Conservation (phyloP, 2,329 filamentous ascomycete genomes). For the Blastomyces gilchristii region DNA sequence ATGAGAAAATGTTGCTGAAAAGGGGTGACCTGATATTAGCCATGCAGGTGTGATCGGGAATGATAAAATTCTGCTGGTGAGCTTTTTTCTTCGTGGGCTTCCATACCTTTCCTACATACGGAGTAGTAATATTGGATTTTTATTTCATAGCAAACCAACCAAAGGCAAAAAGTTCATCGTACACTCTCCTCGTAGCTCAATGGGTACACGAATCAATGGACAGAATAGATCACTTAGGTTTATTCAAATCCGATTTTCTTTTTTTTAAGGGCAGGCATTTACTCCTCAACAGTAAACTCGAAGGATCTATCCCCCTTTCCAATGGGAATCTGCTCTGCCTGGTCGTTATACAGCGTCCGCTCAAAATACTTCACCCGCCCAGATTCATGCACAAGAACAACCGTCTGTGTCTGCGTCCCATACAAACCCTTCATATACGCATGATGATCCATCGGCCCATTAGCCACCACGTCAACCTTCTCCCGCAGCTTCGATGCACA, state of each 20-base stretch:
- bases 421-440: constrained; percentile 43
- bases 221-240: too few relatives aligned
- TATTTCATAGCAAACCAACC: background rate
- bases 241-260: too few relatives aligned
- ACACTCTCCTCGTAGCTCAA: background rate
- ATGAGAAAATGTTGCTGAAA: background rate
- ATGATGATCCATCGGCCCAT: constrained; percentile 19
- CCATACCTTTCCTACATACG: background rate
- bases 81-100: background rate
- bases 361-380: constrained; percentile 53
- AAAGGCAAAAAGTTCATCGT: background rate
- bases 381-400: constrained; percentile 47
- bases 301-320: constrained; percentile 39
- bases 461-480: constrained; percentile 16
- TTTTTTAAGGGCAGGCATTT: background rate
- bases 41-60: background rate
- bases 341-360: constrained; percentile 48
- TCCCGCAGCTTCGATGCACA: constrained; percentile 26
- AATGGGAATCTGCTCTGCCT: constrained; percentile 38
- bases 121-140: background rate
- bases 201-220: background rate
- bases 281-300: constrained; percentile 25
- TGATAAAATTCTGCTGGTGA: background rate
- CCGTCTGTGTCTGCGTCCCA: constrained; percentile 55
- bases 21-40: background rate